Evolutionary conservation across 129 eudicot species (phyloP).

Genomic region (Scalesia atractyloides): DNA sequence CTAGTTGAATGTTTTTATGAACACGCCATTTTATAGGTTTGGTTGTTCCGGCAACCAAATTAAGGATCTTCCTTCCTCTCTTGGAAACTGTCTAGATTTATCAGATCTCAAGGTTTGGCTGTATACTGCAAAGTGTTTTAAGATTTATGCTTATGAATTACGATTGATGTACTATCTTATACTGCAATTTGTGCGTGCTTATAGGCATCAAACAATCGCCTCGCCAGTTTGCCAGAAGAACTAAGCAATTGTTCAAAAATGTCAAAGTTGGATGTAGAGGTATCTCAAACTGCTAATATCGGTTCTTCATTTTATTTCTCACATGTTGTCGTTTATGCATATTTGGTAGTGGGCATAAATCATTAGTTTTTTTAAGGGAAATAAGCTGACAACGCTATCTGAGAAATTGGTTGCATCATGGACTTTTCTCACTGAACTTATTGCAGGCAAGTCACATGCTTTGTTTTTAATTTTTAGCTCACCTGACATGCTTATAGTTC

Average conservation of each 20-base stretch:
- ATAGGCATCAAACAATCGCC: slow-evolving; percentile 81
- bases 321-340: neutral
- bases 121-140: slow-evolving; percentile 22
- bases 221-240: slow-evolving; percentile 85
- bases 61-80: slow-evolving; percentile 65
- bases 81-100: slow-evolving; percentile 67
- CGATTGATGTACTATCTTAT: neutral
- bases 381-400: slow-evolving; percentile 62
- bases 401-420: slow-evolving; percentile 72
- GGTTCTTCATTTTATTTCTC: neutral
- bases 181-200: slow-evolving; percentile 24
- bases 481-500: neutral
- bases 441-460: slow-evolving; percentile 61
- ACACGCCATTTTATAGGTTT: slow-evolving; percentile 45
- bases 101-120: slow-evolving; percentile 81
- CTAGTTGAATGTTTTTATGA: slow-evolving; percentile 16
- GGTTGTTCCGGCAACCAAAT: slow-evolving; percentile 91
- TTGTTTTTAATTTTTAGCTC: slow-evolving; percentile 4
- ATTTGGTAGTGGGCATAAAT: slow-evolving; percentile 18
- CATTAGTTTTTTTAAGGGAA: slow-evolving; percentile 65
- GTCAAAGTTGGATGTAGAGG: slow-evolving; percentile 86
- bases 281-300: slow-evolving; percentile 32
- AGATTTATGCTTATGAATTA: slow-evolving; percentile 6
- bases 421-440: slow-evolving; percentile 81
- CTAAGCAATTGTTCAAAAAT: slow-evolving; percentile 74